phyloP scores from a whole-genome alignment of 202 grass and related monocot genomes.

The Hordeum pubiflorum region DNA sequence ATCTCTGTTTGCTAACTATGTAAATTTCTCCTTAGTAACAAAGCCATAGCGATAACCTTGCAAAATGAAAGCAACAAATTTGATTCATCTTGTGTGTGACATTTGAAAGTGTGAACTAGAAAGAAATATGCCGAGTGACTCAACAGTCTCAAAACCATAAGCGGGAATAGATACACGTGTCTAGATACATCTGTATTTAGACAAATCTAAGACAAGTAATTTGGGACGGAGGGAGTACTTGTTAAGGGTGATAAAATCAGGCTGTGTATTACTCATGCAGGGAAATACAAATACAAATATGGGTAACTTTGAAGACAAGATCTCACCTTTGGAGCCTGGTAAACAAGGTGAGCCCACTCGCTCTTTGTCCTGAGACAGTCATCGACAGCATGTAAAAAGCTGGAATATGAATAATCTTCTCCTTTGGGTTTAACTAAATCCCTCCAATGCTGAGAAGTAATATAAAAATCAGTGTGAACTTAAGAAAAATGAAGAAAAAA shows the following conservation, averaged over 20 bases:
- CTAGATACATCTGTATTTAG: too few species aligned
- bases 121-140: conserved; percentile 15
- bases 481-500: neutral
- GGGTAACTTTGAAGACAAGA: neutral
- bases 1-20: neutral
- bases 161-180: neutral
- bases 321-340: conserved; percentile 64
- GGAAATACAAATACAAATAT: neutral
- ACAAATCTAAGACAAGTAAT: too few species aligned
- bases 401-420: conserved; percentile 51
- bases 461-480: conserved; percentile 16
- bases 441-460: conserved; percentile 53
- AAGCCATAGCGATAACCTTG: neutral
- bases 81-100: neutral
- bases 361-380: conserved; percentile 67
- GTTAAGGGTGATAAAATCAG: too few species aligned
- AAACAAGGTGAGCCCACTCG: conserved; percentile 82
- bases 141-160: neutral
- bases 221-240: too few species aligned
- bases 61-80: neutral
- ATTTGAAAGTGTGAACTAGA: conserved; percentile 2
- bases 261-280: neutral
- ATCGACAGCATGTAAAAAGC: conserved; percentile 54
- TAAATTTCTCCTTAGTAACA: neutral
- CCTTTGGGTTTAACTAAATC: conserved; percentile 60